These are phyloP conservation scores for Xylariomycetidae sp. DNA, from an alignment of 2,329 filamentous ascomycete species.

Conservation along the genomic window DNA sequence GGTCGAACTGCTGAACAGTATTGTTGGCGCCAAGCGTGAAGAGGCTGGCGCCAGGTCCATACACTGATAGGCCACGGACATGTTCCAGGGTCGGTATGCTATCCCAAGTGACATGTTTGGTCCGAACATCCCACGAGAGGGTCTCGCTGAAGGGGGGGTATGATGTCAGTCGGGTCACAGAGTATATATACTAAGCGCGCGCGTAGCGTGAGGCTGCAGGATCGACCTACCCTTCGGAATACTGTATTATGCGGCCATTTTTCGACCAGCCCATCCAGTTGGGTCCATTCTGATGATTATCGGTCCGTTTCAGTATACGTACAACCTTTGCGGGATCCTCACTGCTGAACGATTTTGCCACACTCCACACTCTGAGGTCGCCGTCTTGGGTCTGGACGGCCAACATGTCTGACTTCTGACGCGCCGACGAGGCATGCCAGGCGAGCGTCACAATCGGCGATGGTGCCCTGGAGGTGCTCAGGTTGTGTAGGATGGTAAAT, in stretches of 20 bases:
- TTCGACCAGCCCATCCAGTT: slow-evolving; percentile 99
- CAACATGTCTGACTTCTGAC: slow-evolving; percentile 97
- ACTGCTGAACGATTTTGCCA: slow-evolving; percentile 71
- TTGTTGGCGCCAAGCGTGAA: slow-evolving; percentile 88
- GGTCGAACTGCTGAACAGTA: slow-evolving; percentile 90
- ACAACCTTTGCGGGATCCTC: slow-evolving; percentile 83
- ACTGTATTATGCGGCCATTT: slow-evolving; percentile 92
- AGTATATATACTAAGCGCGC: slow-evolving; percentile 42
- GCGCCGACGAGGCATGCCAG: slow-evolving; percentile 95
- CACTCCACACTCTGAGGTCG: slow-evolving; percentile 93
- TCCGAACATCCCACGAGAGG: slow-evolving; percentile 92
- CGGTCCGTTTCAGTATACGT: slow-evolving; percentile 74
- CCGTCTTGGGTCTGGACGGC: slow-evolving; percentile 89
- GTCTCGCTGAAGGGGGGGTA: slow-evolving; percentile 61
- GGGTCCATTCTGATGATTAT: slow-evolving; percentile 67
- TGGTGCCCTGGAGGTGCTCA: slow-evolving; percentile 77
- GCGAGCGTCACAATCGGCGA: slow-evolving; percentile 82
- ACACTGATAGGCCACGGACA: slow-evolving; percentile 77
- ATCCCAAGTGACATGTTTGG: slow-evolving; percentile 93
- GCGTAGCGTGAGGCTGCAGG: slow-evolving; percentile 29
- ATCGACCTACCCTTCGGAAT: slow-evolving; percentile 73
- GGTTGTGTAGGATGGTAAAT: slow-evolving; percentile 90
- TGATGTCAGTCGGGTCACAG: slow-evolving; percentile 23
- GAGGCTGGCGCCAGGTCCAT: slow-evolving; percentile 83
- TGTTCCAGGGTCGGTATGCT: slow-evolving; percentile 79